These are phyloP conservation scores for Boletus edulis DNA, from an alignment of 768 basidiomycete genomes.

Conservation along the genomic window DNA sequence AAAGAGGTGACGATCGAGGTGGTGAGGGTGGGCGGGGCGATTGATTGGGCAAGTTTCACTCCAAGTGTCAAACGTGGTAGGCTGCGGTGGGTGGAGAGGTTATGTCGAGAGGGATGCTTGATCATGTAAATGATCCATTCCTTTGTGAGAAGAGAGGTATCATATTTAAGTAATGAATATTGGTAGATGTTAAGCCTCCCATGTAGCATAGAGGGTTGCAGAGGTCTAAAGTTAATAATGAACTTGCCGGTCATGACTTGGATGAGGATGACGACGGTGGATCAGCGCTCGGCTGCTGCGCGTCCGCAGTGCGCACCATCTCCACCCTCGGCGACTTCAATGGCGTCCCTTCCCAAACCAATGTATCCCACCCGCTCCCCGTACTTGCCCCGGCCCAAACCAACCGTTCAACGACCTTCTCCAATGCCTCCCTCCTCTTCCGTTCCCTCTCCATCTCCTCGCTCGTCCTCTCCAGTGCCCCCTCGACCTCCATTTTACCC, in stretches of 20 bases:
- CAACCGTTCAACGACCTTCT: conserved; percentile 59
- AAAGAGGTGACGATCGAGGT: conserved; percentile 41
- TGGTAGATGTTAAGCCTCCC: neutral
- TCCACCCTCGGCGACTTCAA: conserved; percentile 45
- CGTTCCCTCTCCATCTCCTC: conserved; percentile 35
- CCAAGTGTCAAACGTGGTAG: neutral
- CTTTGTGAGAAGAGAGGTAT: conserved; percentile 4
- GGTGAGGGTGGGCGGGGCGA: conserved; percentile 40
- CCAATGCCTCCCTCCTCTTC: conserved; percentile 61
- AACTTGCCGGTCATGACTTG: conserved; percentile 1
- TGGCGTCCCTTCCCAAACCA: conserved; percentile 54
- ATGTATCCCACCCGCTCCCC: conserved; percentile 52
- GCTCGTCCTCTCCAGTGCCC: conserved; percentile 42
- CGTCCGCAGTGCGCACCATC: conserved; percentile 19
- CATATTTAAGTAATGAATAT: conserved; percentile 7
- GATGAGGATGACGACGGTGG: conserved; percentile 2
- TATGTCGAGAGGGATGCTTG: conserved; percentile 20
- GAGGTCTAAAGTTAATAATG: neutral
- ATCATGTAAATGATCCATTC: conserved; percentile 20
- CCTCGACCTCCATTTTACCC: conserved; percentile 42
- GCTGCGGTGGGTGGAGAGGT: conserved; percentile 6
- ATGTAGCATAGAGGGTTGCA: conserved; percentile 1
- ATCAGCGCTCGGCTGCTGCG: neutral
- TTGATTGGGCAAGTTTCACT: conserved; percentile 21
- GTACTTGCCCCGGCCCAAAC: conserved; percentile 66